These are phyloP conservation scores for Didymellaceae sp. DNA, from an alignment of 2,329 filamentous ascomycete genomes.

Conservation along the genomic window DNA sequence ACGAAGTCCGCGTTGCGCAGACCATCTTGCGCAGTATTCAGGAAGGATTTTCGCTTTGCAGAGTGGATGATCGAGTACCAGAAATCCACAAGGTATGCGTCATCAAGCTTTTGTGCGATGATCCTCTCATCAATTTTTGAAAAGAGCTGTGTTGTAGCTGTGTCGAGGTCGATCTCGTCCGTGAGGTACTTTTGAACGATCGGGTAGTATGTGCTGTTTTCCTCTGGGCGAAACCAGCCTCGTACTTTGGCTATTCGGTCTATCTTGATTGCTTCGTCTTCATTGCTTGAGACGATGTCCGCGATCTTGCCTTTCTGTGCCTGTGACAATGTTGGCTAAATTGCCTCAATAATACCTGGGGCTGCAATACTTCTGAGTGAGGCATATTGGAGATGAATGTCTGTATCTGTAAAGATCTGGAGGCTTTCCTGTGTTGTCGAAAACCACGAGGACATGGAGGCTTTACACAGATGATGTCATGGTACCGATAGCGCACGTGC, in stretches of 20 bases:
- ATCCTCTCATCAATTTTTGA: slow-evolving; percentile 37
- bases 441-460: slow-evolving; percentile 5
- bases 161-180: slow-evolving; percentile 21
- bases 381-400: neutral
- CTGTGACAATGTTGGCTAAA: slow-evolving; percentile 16
- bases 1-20: slow-evolving; percentile 15
- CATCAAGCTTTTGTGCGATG: slow-evolving; percentile 22
- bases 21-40: slow-evolving; percentile 1
- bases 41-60: slow-evolving; percentile 32
- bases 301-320: slow-evolving; percentile 29
- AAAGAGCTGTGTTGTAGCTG: slow-evolving; percentile 27
- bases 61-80: slow-evolving; percentile 44
- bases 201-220: slow-evolving; percentile 30
- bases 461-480: slow-evolving; percentile 11
- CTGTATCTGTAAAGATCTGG: neutral
- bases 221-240: slow-evolving; percentile 38
- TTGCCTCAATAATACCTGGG: neutral
- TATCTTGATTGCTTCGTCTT: slow-evolving; percentile 29
- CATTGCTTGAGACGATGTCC: slow-evolving; percentile 23
- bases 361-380: slow-evolving; percentile 1
- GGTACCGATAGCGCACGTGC: slow-evolving; percentile 9
- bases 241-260: slow-evolving; percentile 40
- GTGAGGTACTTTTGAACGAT: slow-evolving; percentile 33
- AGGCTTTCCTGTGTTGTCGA: neutral
- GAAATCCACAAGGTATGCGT: slow-evolving; percentile 32